Evolutionary conservation across 2,329 filamentous ascomycete genomes (phyloP), one percentile per base, ranked within the genome.

Genomic region (Zymoseptoria passerinii): DNA sequence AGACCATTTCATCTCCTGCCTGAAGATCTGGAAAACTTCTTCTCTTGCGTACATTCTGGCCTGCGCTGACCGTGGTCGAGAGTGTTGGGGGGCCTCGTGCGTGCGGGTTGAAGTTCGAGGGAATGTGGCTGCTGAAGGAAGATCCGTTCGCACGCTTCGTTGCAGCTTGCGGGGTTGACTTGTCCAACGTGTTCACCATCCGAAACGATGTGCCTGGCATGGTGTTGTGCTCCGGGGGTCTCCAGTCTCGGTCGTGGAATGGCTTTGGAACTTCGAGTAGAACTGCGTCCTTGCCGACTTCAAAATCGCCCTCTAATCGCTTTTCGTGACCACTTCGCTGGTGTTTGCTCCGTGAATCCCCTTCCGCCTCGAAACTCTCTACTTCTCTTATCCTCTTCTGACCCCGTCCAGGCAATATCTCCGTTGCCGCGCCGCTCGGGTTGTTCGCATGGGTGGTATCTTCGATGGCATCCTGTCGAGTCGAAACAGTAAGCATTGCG

Each of bases 91-190:
- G 2, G 16, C 35, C 35, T 44, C 35, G 16, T n/a, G 35, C 35
- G 16, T 4, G 35, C 16, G 35, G 6, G n/a, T 3, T n/a, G 13
- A 13, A 3, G 16, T 1, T 6, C 4, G 3, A 1, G 1, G 35
- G 4, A 44, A 2, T 44, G 10, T 40, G 5, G 4, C 35, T 3
- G 1, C 1, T 40, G 29, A 3, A 4, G 6, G 8, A 19, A 20
- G 3, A n/a, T 3, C 16, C 16, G 19, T 28, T 44, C 6, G 59
- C 20, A 35, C 23, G 8, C 60, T 57, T 59, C 53, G 52, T 52
- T 2, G 54, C 50, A 29, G 58, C 49, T 52, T 63, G 61, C 28
- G 51, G 44, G 44, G 59, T 40, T 27, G 16, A 9, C 9, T 57
- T 44, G 48, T 18, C 8, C 48, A 60, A 27, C 6, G 58, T 57